Evolutionary conservation across 2,329 filamentous ascomycete species (phyloP), one percentile per base, ranked within the genome.

Genomic region (Monosporascus ibericus): DNA sequence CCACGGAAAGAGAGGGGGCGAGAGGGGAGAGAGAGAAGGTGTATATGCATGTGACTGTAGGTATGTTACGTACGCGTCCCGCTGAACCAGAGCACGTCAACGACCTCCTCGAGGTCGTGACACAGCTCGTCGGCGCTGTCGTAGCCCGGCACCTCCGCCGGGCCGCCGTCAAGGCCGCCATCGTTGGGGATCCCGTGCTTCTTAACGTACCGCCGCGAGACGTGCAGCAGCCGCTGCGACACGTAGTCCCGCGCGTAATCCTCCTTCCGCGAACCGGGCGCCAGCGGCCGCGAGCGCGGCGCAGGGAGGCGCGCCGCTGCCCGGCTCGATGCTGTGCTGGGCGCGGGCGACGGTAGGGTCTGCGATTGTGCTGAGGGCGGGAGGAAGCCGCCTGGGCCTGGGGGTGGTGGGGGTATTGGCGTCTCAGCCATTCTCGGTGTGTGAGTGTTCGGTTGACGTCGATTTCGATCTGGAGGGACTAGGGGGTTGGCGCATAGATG

Each of bases 61-160:
- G 39, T 6, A 51, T 44, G 47, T 30, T n/a, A 77, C 88, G 67
- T 76, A 91, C 90, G 90, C 22, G 92, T 96, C 9, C 88, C 90
- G 30, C 86, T 90, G 22, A 90, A 80, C 92, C 92, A 97, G 5
- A 96, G 71, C 7, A 95, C 80, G 67, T 95, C 87, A 17, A 95
- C 72, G 14, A 96, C 67, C 6, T 78, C 77, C 52, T 92, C 87
- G 1, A 95, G 69, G 63, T 96, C 90, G 52, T 75, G 80, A 50
- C 83, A 89, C 5, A 90, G 80, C 63, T 92, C 86, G 48, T 74
- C 76, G 66, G 92, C 88, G 49, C 71, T 81, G 50, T 75, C 69
- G 63, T 82, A 84, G 22, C 80, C 80, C 2, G 73, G 65, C 2
- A 80, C 68, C 14, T 75, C 70, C 1, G 30, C 30, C 9, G 30